phyloP scores from a whole-genome alignment of 352 stramenopile species.

The Globisporangium cederbergense region DNA sequence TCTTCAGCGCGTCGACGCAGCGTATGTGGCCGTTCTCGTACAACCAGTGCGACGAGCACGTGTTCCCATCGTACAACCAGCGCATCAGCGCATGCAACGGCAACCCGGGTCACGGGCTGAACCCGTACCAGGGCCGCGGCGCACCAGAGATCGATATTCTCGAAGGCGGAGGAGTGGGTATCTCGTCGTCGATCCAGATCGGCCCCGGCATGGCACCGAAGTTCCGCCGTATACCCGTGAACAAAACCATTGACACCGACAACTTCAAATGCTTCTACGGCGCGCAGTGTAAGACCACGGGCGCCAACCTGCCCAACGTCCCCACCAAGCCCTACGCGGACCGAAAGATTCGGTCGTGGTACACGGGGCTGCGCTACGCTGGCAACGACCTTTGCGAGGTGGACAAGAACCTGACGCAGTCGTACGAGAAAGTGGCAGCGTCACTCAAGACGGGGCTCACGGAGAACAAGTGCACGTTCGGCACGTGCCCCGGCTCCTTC shows the following conservation, averaged over 20 bases:
- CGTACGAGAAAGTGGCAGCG: constrained; percentile 36
- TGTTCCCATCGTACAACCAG: constrained; percentile 72
- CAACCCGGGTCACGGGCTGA: constrained; percentile 89
- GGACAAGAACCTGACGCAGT: constrained; percentile 29
- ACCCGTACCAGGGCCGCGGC: constrained; percentile 86
- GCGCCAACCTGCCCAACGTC: constrained; percentile 55
- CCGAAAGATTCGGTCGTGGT: constrained; percentile 45
- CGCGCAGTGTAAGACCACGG: constrained; percentile 36
- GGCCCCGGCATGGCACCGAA: constrained; percentile 52
- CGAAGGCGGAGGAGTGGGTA: constrained; percentile 73
- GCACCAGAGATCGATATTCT: constrained; percentile 96
- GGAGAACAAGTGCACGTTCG: constrained; percentile 38
- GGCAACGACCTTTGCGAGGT: constrained; percentile 51
- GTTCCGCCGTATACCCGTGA: constrained; percentile 38
- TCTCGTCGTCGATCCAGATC: constrained; percentile 78
- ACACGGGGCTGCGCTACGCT: constrained; percentile 51
- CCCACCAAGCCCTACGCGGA: constrained; percentile 38
- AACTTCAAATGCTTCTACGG: constrained; percentile 42
- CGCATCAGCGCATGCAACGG: constrained; percentile 88
- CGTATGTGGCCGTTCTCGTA: constrained; percentile 96
- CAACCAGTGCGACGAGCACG: constrained; percentile 87
- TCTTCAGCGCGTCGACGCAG: too few relatives aligned
- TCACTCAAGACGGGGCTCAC: constrained; percentile 48
- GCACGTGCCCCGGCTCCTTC: constrained; percentile 43
- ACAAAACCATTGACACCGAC: constrained; percentile 23